Base-by-base conservation (phyloP, 1,284 basidiomycete genomes). In the Malassezia obtusa region DNA sequence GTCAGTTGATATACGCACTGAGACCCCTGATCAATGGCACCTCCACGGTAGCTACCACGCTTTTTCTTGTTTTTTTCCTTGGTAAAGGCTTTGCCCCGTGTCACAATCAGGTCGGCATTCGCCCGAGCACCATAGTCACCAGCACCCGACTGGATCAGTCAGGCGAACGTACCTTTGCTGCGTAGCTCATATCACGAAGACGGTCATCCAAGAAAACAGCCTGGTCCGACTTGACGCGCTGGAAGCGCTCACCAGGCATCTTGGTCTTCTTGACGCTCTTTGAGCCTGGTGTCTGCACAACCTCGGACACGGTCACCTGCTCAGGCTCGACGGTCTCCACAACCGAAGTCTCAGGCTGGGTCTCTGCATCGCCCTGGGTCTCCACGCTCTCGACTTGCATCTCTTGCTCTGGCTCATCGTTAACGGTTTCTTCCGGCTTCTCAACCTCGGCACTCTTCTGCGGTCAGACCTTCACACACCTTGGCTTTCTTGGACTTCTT, bases 11-110 rank as follows among this genome's bases (percentile, higher is more conserved):
- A 14, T 19, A 57, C 54, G 33, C 37, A 73, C 71, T 71, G 64
- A 8, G 52, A 57, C 15, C 64, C 63, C 22, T 67, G 62, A 22
- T 68, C 69, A 48, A 73, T 73, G 61, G 60, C 60, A 21, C 73
- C 73, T 24, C 75, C 75, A 25, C 65, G 53, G 58, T 76, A 75
- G 44, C 58, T 75, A 3, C 90, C 92, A 64, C 86, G 80, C 78
- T 98, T 96, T 79, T 96, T 96, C 82, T 98, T 98, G 78, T 95
- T 96, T 78, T 98, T 96, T 79, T 95, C 92, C 77, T 96, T 98
- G 50, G 89, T 82, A 79, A 98, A 98, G 8, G 88, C 87, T 44
- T 86, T 86, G 11, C 92, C 92, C 6, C 89, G 82, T 2, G 92
- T 96, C 21, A 91, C 86, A 62, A 94, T 86, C 56, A 98, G 78